Evolutionary conservation across 2,329 filamentous ascomycete genomes (phyloP).

Genomic region (Ceratocystis cacaofunesta): DNA sequence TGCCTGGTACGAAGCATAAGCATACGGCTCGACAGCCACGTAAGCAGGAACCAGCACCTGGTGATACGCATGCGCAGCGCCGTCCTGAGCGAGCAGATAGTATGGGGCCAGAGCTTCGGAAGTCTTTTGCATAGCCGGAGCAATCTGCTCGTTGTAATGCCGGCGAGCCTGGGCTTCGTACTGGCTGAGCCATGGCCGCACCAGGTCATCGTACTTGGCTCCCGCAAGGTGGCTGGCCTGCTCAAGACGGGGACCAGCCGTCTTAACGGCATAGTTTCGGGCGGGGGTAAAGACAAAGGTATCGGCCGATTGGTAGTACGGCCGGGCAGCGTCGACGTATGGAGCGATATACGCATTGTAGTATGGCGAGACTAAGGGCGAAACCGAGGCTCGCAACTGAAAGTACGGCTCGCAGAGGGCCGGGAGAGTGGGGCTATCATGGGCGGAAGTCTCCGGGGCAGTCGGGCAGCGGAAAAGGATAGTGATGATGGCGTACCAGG

Average conservation of each 20-base stretch:
- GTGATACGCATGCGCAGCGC: conserved; percentile 53
- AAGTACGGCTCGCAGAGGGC: conserved; percentile 74
- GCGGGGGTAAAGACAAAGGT: conserved; percentile 55
- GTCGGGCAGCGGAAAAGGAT: conserved; percentile 71
- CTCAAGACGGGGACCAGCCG: conserved; percentile 59
- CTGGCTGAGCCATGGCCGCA: conserved; percentile 58
- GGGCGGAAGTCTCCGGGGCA: conserved; percentile 34
- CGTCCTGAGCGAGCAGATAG: conserved; percentile 49
- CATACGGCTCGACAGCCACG: conserved; percentile 57
- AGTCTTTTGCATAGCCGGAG: conserved; percentile 55
- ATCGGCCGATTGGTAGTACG: conserved; percentile 54
- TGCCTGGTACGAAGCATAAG: conserved; percentile 49
- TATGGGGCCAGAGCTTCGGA: conserved; percentile 51
- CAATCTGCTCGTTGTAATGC: conserved; percentile 56
- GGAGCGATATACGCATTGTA: conserved; percentile 73
- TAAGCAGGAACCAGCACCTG: conserved; percentile 64
- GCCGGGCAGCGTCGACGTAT: conserved; percentile 60
- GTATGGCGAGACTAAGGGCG: conserved; percentile 69
- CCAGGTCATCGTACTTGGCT: conserved; percentile 62
- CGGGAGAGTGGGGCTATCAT: conserved; percentile 55
- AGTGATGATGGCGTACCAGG: conserved; percentile 77
- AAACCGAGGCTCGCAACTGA: conserved; percentile 44
- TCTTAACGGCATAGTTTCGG: conserved; percentile 49
- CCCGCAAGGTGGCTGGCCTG: conserved; percentile 51
- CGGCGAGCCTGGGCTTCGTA: conserved; percentile 45